phyloP scores from a whole-genome alignment of 345 rosid species.

The Lumnitzera racemosa region DNA sequence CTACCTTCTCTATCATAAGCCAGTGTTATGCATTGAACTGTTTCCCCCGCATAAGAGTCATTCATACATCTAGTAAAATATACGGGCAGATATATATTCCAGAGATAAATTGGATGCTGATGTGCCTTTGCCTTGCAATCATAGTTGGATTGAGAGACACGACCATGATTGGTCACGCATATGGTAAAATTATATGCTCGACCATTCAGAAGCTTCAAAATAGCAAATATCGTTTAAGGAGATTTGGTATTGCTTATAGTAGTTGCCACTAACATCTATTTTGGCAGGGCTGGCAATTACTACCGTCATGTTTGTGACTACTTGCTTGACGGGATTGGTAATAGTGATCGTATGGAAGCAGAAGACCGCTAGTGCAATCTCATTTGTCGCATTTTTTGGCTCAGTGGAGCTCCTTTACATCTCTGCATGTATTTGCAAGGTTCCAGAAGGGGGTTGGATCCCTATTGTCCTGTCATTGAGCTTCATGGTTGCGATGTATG shows the following conservation, averaged over 20 bases:
- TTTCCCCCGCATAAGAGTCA: constrained; percentile 76
- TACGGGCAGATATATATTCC: constrained; percentile 84
- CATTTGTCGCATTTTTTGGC: constrained; percentile 52
- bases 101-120: constrained; percentile 85
- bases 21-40: constrained; percentile 81
- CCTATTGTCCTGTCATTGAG: constrained; percentile 52
- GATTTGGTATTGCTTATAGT: too few relatives aligned
- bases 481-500: constrained; percentile 55
- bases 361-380: constrained; percentile 28
- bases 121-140: constrained; percentile 70
- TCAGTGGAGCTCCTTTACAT: constrained; percentile 61
- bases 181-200: constrained; percentile 33
- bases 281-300: constrained; percentile 71
- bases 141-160: constrained; percentile 66
- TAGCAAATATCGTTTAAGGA: too few relatives aligned
- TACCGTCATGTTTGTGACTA: constrained; percentile 71
- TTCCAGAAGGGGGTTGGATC: constrained; percentile 81
- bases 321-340: constrained; percentile 63
- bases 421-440: constrained; percentile 53
- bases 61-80: constrained; percentile 73
- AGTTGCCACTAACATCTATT: neutral
- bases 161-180: constrained; percentile 73
- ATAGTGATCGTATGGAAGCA: constrained; percentile 65
- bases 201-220: too few relatives aligned
- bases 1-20: constrained; percentile 84